Conservation (phyloP, 805 yeast species). For the Yarrowia divulgata region DNA sequence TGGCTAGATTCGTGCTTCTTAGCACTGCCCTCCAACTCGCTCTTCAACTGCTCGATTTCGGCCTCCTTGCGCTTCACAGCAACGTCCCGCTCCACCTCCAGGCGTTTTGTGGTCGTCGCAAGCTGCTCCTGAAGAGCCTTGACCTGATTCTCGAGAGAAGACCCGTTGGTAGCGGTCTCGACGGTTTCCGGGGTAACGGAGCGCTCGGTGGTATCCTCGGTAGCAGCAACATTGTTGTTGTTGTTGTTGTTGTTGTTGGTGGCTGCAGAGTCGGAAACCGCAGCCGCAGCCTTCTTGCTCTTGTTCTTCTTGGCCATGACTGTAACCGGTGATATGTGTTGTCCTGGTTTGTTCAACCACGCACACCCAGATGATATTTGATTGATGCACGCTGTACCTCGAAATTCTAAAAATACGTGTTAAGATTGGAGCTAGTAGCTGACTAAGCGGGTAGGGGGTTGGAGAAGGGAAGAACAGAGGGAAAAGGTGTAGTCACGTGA, state of each 20-base stretch:
- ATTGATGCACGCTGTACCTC: slow-evolving; percentile 16
- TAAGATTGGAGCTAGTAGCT: slow-evolving; percentile 13
- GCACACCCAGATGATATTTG: not conserved
- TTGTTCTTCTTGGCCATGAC: slow-evolving; percentile 40
- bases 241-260: slow-evolving; percentile 58
- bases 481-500: not conserved
- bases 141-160: slow-evolving; percentile 3
- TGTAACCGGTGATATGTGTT: not conserved
- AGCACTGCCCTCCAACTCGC: not conserved
- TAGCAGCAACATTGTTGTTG: slow-evolving; percentile 51
- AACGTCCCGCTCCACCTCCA: slow-evolving; percentile 21
- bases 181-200: not conserved
- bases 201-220: slow-evolving; percentile 46
- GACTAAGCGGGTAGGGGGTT: not conserved
- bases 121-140: slow-evolving; percentile 8
- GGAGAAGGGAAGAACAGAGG: too few relatives aligned
- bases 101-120: slow-evolving; percentile 7
- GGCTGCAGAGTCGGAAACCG: slow-evolving; percentile 52
- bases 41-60: not conserved
- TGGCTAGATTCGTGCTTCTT: not conserved
- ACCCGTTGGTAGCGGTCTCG: slow-evolving; percentile 3
- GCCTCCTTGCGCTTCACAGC: slow-evolving; percentile 15
- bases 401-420: slow-evolving; percentile 32
- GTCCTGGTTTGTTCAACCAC: not conserved
- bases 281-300: slow-evolving; percentile 25